Evolutionary conservation across 108 stramenopile species (phyloP).

Genomic region (Cyclotella kingstonii): DNA sequence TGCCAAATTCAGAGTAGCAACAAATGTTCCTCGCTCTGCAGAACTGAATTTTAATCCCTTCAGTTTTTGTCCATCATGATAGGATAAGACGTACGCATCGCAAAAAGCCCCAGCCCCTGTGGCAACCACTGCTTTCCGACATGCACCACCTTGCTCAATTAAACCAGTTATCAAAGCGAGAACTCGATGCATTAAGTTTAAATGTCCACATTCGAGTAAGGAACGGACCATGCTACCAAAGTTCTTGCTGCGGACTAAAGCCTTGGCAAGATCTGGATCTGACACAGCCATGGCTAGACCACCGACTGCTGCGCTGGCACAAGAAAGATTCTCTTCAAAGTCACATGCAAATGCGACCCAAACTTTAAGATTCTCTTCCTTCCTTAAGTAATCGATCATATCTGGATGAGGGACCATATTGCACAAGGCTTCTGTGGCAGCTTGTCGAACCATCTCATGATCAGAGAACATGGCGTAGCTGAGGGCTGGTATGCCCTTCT

Average conservation of each 20-base stretch:
- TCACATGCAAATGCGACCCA: conserved; percentile 89
- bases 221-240: conserved; percentile 56
- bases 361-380: conserved; percentile 79
- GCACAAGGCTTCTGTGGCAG: conserved; percentile 93
- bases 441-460: conserved; percentile 91
- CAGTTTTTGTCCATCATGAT: conserved; percentile 56
- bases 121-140: conserved; percentile 43
- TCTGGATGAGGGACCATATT: conserved; percentile 86
- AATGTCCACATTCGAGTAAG: conserved; percentile 65
- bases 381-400: conserved; percentile 70
- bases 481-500: conserved; percentile 76
- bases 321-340: conserved; percentile 71
- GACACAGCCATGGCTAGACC: conserved; percentile 83
- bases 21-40: conserved; percentile 49
- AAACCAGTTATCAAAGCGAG: conserved; percentile 65
- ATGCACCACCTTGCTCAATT: conserved; percentile 61
- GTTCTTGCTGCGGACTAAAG: conserved; percentile 47
- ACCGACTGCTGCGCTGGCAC: conserved; percentile 85
- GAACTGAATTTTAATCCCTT: conserved; percentile 58
- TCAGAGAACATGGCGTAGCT: conserved; percentile 94
- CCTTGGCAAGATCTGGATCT: conserved; percentile 54
- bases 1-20: conserved; percentile 65
- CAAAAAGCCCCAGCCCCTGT: conserved; percentile 74
- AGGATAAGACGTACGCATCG: conserved; percentile 62
- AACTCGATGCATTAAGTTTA: conserved; percentile 85